These are phyloP conservation scores for Teratosphaeria viscida DNA, from an alignment of 2,329 filamentous ascomycete species.

Conservation along the genomic window DNA sequence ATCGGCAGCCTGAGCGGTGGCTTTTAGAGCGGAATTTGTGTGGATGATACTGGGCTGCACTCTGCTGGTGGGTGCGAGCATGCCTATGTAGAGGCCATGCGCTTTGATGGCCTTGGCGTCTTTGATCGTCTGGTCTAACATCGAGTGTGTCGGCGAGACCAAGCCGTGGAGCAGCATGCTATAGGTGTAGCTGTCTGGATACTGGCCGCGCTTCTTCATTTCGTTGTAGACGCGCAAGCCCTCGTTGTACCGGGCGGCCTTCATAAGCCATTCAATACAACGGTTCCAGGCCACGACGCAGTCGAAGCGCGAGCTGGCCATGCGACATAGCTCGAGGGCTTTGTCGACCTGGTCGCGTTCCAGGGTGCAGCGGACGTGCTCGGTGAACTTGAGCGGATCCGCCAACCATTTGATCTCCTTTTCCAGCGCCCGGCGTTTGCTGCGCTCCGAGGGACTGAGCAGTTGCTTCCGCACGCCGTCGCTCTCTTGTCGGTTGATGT, in stretches of 20 bases:
- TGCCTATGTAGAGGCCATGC: constrained; percentile 64
- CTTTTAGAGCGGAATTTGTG: constrained; percentile 75
- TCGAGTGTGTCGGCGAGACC: too few relatives aligned
- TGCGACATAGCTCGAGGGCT: constrained; percentile 57
- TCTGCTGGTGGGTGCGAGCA: constrained; percentile 52
- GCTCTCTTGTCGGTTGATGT: not conserved
- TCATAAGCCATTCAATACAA: constrained; percentile 61
- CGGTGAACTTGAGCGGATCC: constrained; percentile 64
- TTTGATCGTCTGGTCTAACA: constrained; percentile 17
- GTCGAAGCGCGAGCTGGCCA: constrained; percentile 54
- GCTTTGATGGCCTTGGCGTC: constrained; percentile 56
- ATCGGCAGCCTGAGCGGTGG: constrained; percentile 64
- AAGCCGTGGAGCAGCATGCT: constrained; percentile 73
- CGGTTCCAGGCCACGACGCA: constrained; percentile 81
- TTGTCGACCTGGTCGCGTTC: constrained; percentile 50
- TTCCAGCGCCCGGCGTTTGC: constrained; percentile 23
- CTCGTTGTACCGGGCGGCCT: constrained; percentile 46
- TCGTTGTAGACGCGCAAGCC: constrained; percentile 86
- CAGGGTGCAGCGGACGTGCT: constrained; percentile 55
- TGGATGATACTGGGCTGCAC: constrained; percentile 70
- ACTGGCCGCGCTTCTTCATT: constrained; percentile 91
- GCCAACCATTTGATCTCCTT: constrained; percentile 52
- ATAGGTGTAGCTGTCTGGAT: constrained; percentile 73
- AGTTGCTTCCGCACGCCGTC: not conserved
- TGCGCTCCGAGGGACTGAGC: not conserved